Evolutionary conservation across 495 filamentous ascomycete genomes (phyloP).

Genomic region (Umbilicaria muhlenbergii): DNA sequence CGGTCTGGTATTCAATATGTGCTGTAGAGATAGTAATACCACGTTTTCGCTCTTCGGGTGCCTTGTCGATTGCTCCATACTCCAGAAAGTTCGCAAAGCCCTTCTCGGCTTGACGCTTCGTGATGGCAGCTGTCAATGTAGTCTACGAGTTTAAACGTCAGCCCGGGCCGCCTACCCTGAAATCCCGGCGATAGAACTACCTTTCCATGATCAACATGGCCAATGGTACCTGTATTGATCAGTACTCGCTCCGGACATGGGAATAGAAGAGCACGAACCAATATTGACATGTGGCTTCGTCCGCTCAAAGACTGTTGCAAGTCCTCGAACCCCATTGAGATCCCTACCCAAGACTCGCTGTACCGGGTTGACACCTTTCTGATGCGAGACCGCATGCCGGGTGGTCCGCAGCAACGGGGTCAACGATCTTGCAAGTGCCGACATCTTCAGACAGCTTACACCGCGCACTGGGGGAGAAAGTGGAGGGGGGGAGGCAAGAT

Average conservation of each 20-base stretch:
- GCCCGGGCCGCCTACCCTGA: not conserved
- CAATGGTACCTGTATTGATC: slow-evolving; percentile 64
- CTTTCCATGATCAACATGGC: slow-evolving; percentile 99
- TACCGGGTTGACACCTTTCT: slow-evolving; percentile 47
- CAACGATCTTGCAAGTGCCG: slow-evolving; percentile 45
- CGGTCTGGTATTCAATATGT: slow-evolving; percentile 95
- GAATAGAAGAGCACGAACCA: slow-evolving; percentile 35
- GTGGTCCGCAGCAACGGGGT: slow-evolving; percentile 56
- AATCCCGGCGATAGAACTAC: slow-evolving; percentile 25
- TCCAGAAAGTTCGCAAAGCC: slow-evolving; percentile 87
- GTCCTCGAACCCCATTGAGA: slow-evolving; percentile 50
- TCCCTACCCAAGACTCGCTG: slow-evolving; percentile 52
- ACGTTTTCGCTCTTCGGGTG: slow-evolving; percentile 96
- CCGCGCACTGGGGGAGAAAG: too few relatives aligned
- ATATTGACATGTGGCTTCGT: slow-evolving; percentile 97
- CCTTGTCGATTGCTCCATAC: slow-evolving; percentile 96
- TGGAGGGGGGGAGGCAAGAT: too few relatives aligned
- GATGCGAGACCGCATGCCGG: slow-evolving; percentile 43
- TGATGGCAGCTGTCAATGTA: slow-evolving; percentile 94
- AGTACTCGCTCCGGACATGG: slow-evolving; percentile 1
- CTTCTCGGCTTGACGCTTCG: slow-evolving; percentile 89
- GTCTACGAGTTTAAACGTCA: slow-evolving; percentile 39
- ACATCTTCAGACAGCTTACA: slow-evolving; percentile 31
- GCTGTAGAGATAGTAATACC: slow-evolving; percentile 98
- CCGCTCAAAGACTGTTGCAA: slow-evolving; percentile 72